phyloP scores from a whole-genome alignment of 1,284 basidiomycete species.

The Ganoderma multipileum region DNA sequence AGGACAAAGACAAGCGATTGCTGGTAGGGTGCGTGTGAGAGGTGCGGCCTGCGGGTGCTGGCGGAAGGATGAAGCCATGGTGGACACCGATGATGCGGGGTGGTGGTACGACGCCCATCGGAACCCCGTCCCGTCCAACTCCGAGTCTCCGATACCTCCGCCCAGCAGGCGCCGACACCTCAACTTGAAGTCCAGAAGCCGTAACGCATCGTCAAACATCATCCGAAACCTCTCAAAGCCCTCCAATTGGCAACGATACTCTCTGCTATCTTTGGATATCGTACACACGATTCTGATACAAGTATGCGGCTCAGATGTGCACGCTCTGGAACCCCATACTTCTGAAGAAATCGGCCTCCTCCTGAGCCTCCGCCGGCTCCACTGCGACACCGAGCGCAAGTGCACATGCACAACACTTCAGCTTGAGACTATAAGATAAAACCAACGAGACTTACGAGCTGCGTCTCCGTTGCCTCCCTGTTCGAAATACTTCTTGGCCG shows the following conservation, averaged over 20 bases:
- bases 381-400: background rate
- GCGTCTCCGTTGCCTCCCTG: slow-evolving; percentile 5
- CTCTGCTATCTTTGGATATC: background rate
- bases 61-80: background rate
- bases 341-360: background rate
- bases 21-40: background rate
- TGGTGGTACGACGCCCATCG: background rate
- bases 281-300: background rate
- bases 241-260: background rate
- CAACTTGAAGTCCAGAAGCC: too few relatives aligned
- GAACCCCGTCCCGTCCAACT: background rate
- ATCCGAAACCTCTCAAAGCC: background rate
- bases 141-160: background rate
- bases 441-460: slow-evolving; percentile 1
- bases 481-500: slow-evolving; percentile 10
- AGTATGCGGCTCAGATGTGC: background rate
- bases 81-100: background rate
- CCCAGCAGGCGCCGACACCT: too few relatives aligned
- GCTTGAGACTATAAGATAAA: background rate
- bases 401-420: background rate
- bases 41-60: background rate
- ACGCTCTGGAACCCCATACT: background rate
- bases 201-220: background rate
- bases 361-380: background rate
- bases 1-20: background rate